Evolutionary conservation across 257 asterid species (phyloP), one percentile per base, ranked within the genome.

Genomic region (Thymus quinquecostatus): DNA sequence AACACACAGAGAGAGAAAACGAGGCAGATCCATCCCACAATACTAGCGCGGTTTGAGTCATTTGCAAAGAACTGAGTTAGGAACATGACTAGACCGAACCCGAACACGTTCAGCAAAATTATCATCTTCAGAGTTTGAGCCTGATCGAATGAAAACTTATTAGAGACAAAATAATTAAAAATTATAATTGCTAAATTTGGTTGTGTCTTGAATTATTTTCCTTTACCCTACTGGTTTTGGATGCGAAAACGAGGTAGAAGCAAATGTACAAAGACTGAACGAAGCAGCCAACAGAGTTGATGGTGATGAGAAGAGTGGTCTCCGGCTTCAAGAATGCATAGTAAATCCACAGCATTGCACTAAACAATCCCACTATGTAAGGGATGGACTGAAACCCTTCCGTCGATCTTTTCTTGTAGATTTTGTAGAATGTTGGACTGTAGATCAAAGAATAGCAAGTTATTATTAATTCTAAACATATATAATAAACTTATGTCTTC

Each of bases 261-360:
- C 56, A 61, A 49, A 89, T 77, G 77, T 89, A 89, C 0, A 70
- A 48, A 50, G 90, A 81, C 55, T 87, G 86, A 53, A 84, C 41
- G 77, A 88, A 64, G 32, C 87, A 82, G 5, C 95, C 95, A 43
- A 88, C 76, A 0, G 95, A 70, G 75, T 90, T 90, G 7, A 88
- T 90, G 8, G 95, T 83, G 47, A 90, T 69, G 80, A 88, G 86
- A 63, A 90, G 92, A 54, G 91, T 83, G 2, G 92, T 77, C 64
- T 88, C 78, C 1, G 85, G 72, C 62, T 86, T 90, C 49, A 90
- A 83, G 7, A 81, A 80, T 1, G 96, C 96, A 6, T 90, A 90
- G 78, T 90, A 88, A 8, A 90, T 84, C 95, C 89, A 86, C 38
- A 90, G 63, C 90, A 82, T 83, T 3, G 95, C 87, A 36, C 92